Evolutionary conservation across 116 monocot species (phyloP), one percentile per base, ranked within the genome.

Genomic region (Phalaenopsis hybrid): DNA sequence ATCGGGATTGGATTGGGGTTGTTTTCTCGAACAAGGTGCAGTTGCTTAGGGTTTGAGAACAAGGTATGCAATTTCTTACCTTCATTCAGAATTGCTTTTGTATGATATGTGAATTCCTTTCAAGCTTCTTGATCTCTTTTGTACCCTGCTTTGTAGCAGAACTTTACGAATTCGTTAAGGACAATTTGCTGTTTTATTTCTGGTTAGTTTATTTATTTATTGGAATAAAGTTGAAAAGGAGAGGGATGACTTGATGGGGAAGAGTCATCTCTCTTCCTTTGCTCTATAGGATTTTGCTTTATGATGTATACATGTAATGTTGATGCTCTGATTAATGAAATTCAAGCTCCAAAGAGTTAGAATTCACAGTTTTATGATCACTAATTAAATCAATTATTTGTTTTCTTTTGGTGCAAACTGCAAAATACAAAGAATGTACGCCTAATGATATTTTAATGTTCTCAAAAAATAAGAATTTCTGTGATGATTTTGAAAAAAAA

Each of bases 11-110:
- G 95, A 90, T 96, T 45, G 90, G 90, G 45, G 90, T 96, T 44
- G 95, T 93, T 0, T 93, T 96, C 82, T 85, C 90, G 0, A 90
- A 88, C 83, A 96, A 92, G 84, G 92, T 96, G 58, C 92, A 96
- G 87, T 81, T 96, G 23, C 86, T 96, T 6, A 96, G 88, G 78
- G 90, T 93, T 57, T 96, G 86, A 89, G 41, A 17, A 44, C 83
- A 81, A 83, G 76, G 86, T 86, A 79, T n/a, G 75, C 7, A 9
- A 7, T 45, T 75, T 0, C 15, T 80, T 80, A 51, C 28, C 25
- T 77, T 77, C 4, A 28, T 77, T 44, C 6, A 51, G 20, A 23
- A 20, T 65, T 65, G 65, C 23, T 7, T 25, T 65, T 65, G n/a
- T 21, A 23, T 25, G 1, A 25, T 65, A 16, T 55, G 55, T 16